These are phyloP conservation scores for Penicillium simplicissimum DNA, from an alignment of 495 filamentous ascomycete species.

Conservation along the genomic window DNA sequence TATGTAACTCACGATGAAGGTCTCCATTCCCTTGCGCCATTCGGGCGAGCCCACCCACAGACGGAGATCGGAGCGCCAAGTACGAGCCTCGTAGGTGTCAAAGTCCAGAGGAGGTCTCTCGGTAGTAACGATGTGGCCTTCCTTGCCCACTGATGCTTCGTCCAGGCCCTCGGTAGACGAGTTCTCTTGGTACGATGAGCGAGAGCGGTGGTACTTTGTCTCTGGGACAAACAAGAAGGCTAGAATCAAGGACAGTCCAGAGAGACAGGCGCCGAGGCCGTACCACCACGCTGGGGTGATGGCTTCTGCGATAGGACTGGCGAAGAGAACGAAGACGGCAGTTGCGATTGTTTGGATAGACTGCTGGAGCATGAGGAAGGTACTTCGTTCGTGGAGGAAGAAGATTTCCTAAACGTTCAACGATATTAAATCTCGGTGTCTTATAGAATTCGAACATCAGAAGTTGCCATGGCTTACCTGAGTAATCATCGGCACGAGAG, in stretches of 20 bases:
- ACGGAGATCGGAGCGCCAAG: conserved; percentile 30
- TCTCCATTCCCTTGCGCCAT: conserved; percentile 27
- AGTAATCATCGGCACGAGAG: conserved; percentile 31
- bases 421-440: no score
- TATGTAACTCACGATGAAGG: conserved; percentile 26
- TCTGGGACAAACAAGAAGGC: conserved; percentile 69
- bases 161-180: neutral
- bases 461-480: conserved; percentile 20
- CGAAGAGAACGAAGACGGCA: conserved; percentile 32
- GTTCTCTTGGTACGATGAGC: conserved; percentile 26
- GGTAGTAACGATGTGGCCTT: conserved; percentile 10
- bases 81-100: conserved; percentile 23
- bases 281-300: conserved; percentile 41
- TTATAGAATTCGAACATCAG: no score
- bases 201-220: conserved; percentile 54
- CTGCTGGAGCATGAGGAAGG: conserved; percentile 35
- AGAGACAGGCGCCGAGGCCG: conserved; percentile 31
- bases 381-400: conserved; percentile 39
- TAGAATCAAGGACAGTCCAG: conserved; percentile 47
- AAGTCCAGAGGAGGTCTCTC: conserved; percentile 29
- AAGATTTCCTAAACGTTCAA: conserved; percentile 30
- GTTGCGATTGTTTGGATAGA: conserved; percentile 33
- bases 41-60: conserved; percentile 33
- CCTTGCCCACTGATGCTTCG: neutral
- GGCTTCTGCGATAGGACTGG: conserved; percentile 37